Base-by-base conservation (phyloP, 148 eudicot species). In the Heliosperma pusillum region DNA sequence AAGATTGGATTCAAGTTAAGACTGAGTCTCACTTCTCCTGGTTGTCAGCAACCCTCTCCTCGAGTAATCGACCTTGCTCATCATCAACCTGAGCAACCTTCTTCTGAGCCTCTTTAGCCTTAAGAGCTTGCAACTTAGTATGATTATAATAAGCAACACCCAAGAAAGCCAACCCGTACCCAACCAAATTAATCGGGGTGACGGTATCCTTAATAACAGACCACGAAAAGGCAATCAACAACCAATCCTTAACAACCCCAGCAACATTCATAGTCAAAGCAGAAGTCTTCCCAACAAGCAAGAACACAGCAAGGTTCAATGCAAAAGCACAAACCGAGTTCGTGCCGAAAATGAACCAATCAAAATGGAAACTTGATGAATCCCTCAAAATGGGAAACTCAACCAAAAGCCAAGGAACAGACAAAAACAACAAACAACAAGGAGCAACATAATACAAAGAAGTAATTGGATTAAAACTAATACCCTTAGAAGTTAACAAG, bases 231-330 rank as follows among this genome's bases (percentile, higher is more conserved):
- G 89, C 95, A 76, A 90, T 90, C 88, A 90, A 85, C 36, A 90
- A 56, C 94, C 94, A 90, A 74, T 90, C 94, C 70, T 90, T 88
- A 29, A 90, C 94, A 13, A 90, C 91, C 40, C 91, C 91, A 22
- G 94, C 94, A 27, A 90, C 91, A 77, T 90, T 90, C 94, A 90
- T 88, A 15, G 94, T 90, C 88, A 90, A 77, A 0, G 94, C 91
- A 24, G 90, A 88, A 1, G 88, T 85, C 87, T 88, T 90, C 24
- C 90, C 91, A 10, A 90, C 91, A 69, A 90, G 85, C 79, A 90
- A 72, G 77, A 90, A 90, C 69, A 90, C 91, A 10, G 91, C 89
- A 72, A 90, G 82, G 73, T 90, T 90, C 84, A 90, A 76, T 0
- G 90, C 94, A 62, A 90, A 90, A 1, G 94, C 91, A 72, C 94